Percentiles rank a stretch among this genome's conserved stretches.
phyloP scores from a whole-genome alignment of 441 rosid species.

The Pelargonium myrrhifolium region DNA sequence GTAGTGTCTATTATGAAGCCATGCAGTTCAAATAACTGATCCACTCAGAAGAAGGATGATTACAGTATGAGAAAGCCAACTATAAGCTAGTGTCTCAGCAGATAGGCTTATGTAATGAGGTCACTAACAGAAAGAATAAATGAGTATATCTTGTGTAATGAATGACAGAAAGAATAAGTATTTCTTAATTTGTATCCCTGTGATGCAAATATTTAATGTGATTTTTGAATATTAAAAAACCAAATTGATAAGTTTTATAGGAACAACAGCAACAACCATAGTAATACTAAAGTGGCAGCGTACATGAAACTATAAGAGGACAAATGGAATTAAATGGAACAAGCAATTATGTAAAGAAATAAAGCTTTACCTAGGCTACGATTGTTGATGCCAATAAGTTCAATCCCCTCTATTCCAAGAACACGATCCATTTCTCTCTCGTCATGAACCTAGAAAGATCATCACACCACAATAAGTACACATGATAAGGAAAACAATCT shows the following conservation, averaged over 20 bases:
- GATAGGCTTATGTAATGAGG: not conserved
- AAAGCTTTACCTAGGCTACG: constrained; percentile 28
- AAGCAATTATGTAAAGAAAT: constrained; percentile 20
- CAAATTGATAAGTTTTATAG: not conserved
- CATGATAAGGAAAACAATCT: not conserved
- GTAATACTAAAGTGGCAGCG: not conserved
- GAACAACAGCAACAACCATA: too few species aligned
- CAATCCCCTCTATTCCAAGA: constrained; percentile 81
- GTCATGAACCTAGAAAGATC: constrained; percentile 63
- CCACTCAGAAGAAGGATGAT: too few species aligned
- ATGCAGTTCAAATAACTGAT: too few species aligned
- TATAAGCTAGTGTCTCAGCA: not conserved
- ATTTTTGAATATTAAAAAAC: not conserved
- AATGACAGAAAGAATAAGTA: too few species aligned
- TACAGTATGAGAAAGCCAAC: too few species aligned
- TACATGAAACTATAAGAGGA: not conserved
- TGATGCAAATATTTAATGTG: not conserved
- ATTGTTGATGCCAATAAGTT: constrained; percentile 88
- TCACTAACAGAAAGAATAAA: too few species aligned
- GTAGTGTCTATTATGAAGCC: too few species aligned
- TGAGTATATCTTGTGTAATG: too few species aligned
- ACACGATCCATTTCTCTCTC: constrained; percentile 96
- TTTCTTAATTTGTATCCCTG: not conserved
- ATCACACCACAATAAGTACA: not conserved
- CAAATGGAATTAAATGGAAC: constrained; percentile 38